phyloP scores from a whole-genome alignment of 768 basidiomycete species.

The Kwoniella botswanensis region DNA sequence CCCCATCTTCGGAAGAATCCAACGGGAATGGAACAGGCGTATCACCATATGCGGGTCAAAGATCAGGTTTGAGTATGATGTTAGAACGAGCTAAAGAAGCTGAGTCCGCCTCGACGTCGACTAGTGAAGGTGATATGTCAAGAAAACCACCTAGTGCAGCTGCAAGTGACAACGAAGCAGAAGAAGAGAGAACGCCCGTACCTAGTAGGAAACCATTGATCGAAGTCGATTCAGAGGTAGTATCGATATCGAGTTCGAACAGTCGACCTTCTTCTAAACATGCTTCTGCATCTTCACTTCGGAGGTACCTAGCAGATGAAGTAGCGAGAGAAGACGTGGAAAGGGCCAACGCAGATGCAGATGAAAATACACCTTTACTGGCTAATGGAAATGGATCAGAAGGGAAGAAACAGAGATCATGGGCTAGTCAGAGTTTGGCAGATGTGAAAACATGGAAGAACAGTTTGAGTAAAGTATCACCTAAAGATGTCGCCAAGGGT shows the following conservation, averaged over 20 bases:
- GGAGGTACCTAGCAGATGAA: constrained; percentile 37
- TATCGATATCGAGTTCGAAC: not conserved
- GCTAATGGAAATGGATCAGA: constrained; percentile 8
- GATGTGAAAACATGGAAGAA: constrained; percentile 20
- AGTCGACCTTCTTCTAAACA: constrained; percentile 14
- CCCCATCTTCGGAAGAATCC: constrained; percentile 13
- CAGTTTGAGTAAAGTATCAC: constrained; percentile 42
- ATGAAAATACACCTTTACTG: constrained; percentile 41
- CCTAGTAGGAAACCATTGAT: constrained; percentile 22
- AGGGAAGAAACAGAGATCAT: constrained; percentile 16
- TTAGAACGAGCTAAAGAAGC: constrained; percentile 41
- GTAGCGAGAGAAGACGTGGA: constrained; percentile 30
- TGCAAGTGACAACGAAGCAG: constrained; percentile 15
- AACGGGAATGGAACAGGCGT: constrained; percentile 17
- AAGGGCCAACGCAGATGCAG: constrained; percentile 9
- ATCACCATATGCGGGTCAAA: constrained; percentile 28
- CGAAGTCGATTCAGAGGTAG: constrained; percentile 3
- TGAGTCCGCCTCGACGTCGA: constrained; percentile 1
- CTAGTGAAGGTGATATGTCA: not conserved
- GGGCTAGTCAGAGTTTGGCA: constrained; percentile 21
- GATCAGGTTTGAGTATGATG: constrained; percentile 52
- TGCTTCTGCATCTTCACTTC: constrained; percentile 28
- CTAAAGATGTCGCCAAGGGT: constrained; percentile 42
- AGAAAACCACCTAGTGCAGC: not conserved
- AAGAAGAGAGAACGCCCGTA: constrained; percentile 36